Percentiles rank a stretch among this genome's conserved stretches.
Conservation (phyloP, 768 basidiomycete genomes). For the Suillus paluster region DNA sequence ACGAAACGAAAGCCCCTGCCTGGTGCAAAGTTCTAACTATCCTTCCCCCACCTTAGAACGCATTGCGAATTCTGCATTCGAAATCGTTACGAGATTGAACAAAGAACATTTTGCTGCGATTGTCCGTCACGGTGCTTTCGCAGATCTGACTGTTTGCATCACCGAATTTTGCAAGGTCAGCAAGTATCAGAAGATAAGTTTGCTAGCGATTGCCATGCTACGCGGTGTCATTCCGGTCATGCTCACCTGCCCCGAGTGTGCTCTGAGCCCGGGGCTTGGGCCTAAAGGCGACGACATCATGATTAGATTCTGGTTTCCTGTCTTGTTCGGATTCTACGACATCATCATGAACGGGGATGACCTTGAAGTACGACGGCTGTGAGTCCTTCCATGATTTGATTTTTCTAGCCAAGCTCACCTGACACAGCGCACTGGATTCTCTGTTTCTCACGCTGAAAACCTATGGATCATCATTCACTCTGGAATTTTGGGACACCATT, state of each 20-base stretch:
- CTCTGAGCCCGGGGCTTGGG: constrained; percentile 37
- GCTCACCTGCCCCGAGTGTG: constrained; percentile 79
- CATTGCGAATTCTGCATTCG: constrained; percentile 91
- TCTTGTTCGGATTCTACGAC: constrained; percentile 97
- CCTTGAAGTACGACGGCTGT: constrained; percentile 95
- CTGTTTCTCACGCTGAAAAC: constrained; percentile 92
- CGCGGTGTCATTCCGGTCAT: constrained; percentile 92
- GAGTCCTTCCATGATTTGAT: constrained; percentile 38
- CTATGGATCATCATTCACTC: constrained; percentile 81
- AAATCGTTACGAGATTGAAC: constrained; percentile 92
- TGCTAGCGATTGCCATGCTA: constrained; percentile 96
- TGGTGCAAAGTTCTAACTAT: constrained; percentile 2
- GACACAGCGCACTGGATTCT: constrained; percentile 88
- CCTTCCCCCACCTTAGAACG: constrained; percentile 57
- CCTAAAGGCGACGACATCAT: constrained; percentile 76
- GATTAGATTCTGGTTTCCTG: constrained; percentile 97
- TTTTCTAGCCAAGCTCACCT: constrained; percentile 13
- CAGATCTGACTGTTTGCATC: constrained; percentile 95
- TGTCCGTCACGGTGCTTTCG: constrained; percentile 91
- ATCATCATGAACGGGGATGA: constrained; percentile 99
- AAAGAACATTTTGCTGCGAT: constrained; percentile 90
- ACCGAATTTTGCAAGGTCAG: constrained; percentile 99
- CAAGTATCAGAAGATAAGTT: constrained; percentile 98
- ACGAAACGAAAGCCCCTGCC: neutral
- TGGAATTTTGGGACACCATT: constrained; percentile 97